Conservation (phyloP, 805 yeast species). For the Grigorovia jiainica region DNA sequence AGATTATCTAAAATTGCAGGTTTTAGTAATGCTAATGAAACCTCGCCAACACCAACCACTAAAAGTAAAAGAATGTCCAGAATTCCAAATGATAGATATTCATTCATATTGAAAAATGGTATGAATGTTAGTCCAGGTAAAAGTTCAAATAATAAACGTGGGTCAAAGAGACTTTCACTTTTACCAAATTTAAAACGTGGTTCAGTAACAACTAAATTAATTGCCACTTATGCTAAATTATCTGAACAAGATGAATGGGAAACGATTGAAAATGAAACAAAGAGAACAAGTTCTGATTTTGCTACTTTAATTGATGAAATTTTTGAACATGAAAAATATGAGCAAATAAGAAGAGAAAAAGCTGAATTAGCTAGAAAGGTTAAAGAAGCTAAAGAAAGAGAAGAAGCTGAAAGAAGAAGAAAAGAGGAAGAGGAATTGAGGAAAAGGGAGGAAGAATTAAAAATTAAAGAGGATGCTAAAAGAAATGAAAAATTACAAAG, state of each 20-base stretch:
- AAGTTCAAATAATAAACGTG: constrained; percentile 9
- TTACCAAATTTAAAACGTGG: constrained; percentile 44
- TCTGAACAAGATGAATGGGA: constrained; percentile 59
- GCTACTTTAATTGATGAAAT: constrained; percentile 70
- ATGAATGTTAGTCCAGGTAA: constrained; percentile 6
- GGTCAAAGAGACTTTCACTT: constrained; percentile 30
- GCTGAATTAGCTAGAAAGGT: constrained; percentile 39
- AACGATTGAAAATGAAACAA: constrained; percentile 60
- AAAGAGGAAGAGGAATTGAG: constrained; percentile 18
- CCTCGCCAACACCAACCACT: constrained; percentile 26
- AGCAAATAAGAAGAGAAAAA: constrained; percentile 41
- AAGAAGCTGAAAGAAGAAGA: constrained; percentile 32
- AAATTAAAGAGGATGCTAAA: constrained; percentile 14
- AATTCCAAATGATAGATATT: constrained; percentile 11
- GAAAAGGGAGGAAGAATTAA: constrained; percentile 17
- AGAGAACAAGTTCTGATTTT: constrained; percentile 68
- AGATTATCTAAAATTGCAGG: constrained; percentile 20
- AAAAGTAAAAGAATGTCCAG: constrained; percentile 17
- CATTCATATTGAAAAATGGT: constrained; percentile 8
- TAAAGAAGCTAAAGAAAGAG: constrained; percentile 36
- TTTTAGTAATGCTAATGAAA: constrained; percentile 11
- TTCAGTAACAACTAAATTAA: constrained; percentile 60
- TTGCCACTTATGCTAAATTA: constrained; percentile 65
- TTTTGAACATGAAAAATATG: constrained; percentile 61
- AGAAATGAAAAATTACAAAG: constrained; percentile 10